These are phyloP conservation scores for Hortiboletus flavorubellus DNA, from an alignment of 768 basidiomycete species.

Conservation along the genomic window DNA sequence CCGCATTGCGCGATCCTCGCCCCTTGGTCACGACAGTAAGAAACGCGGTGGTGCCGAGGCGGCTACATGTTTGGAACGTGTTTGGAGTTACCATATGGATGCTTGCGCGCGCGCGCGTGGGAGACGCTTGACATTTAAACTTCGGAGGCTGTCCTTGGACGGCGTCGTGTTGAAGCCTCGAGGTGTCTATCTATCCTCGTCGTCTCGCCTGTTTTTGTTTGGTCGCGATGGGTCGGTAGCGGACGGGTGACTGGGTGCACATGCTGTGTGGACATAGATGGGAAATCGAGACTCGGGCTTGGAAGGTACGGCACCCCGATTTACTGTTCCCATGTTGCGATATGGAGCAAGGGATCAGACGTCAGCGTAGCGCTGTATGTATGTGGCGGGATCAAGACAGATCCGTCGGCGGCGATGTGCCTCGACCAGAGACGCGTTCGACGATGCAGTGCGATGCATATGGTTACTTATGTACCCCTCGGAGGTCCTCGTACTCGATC, in stretches of 20 bases:
- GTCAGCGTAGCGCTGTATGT: neutral
- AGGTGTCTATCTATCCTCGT: neutral
- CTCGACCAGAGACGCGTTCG: neutral
- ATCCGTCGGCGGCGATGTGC: conserved; percentile 11
- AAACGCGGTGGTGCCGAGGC: neutral
- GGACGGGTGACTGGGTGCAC: conserved; percentile 23
- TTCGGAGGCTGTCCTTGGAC: conserved; percentile 2
- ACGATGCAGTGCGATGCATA: neutral
- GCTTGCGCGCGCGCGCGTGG: neutral
- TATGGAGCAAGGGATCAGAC: conserved; percentile 1
- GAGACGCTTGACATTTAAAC: conserved; percentile 9
- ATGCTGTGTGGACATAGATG: conserved; percentile 6
- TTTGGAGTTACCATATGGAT: conserved; percentile 3
- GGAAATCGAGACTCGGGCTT: neutral
- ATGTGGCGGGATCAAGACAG: neutral
- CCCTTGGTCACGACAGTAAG: neutral
- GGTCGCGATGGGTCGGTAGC: conserved; percentile 11
- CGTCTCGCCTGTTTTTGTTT: neutral
- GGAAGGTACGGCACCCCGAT: neutral
- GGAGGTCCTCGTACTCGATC: conserved; percentile 3
- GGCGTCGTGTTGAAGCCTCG: conserved; percentile 6
- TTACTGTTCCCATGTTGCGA: neutral
- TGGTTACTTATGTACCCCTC: conserved; percentile 1
- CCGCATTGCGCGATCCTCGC: neutral
- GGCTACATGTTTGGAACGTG: neutral